Evolutionary conservation across 2,329 filamentous ascomycete genomes (phyloP).

Genomic region (Fusarium austroafricanum): DNA sequence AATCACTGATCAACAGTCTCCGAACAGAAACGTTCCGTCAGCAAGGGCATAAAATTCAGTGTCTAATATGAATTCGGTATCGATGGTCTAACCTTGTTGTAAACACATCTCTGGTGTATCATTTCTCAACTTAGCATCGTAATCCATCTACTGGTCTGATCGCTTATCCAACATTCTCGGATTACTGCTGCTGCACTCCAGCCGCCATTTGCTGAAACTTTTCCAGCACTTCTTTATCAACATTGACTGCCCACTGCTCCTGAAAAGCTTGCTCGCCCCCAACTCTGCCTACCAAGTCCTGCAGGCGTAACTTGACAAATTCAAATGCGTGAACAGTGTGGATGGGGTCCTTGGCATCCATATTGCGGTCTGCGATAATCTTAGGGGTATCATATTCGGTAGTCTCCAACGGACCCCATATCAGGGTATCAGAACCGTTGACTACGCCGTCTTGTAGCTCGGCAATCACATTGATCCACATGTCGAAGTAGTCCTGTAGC

Average conservation of each 20-base stretch:
- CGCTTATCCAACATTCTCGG: not conserved
- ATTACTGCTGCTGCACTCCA: slow-evolving; percentile 17
- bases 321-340: slow-evolving; percentile 72
- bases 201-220: slow-evolving; percentile 63
- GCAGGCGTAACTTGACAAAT: slow-evolving; percentile 73
- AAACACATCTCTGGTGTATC: slow-evolving; percentile 36
- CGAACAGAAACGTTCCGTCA: not conserved
- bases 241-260: slow-evolving; percentile 76
- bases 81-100: slow-evolving; percentile 23
- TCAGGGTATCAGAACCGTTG: slow-evolving; percentile 63
- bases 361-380: slow-evolving; percentile 63
- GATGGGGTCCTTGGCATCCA: slow-evolving; percentile 72
- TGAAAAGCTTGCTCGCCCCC: slow-evolving; percentile 76
- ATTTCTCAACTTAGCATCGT: slow-evolving; percentile 15
- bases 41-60: not conserved
- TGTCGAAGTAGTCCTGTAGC: slow-evolving; percentile 78
- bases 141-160: not conserved
- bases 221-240: slow-evolving; percentile 77
- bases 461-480: slow-evolving; percentile 78
- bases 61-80: slow-evolving; percentile 19
- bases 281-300: slow-evolving; percentile 65
- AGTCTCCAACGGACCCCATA: slow-evolving; percentile 57
- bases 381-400: slow-evolving; percentile 69
- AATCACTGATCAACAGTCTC: not conserved
- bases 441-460: slow-evolving; percentile 73